Conservation (phyloP, 2,329 filamentous ascomycete genomes). For the Cladophialophora chaetospira region DNA sequence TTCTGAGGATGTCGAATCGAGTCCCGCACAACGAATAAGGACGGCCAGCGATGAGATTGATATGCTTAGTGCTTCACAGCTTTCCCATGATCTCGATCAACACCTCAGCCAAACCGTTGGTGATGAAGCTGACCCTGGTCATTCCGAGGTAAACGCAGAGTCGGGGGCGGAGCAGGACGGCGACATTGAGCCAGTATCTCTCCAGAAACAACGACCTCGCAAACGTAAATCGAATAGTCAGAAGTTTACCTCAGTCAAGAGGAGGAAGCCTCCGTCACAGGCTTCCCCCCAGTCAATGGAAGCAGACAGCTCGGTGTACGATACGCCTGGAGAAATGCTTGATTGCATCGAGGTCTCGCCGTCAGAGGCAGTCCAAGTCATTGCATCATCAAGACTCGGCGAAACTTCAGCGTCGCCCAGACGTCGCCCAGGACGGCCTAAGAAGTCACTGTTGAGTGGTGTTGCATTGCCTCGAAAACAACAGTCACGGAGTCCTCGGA, state of each 20-base stretch:
- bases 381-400: not conserved
- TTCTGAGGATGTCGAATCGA: not conserved
- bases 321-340: conserved; percentile 6
- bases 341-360: conserved; percentile 21
- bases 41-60: conserved; percentile 46
- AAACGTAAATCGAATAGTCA: conserved; percentile 22
- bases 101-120: conserved; percentile 17
- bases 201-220: conserved; percentile 7
- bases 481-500: not conserved
- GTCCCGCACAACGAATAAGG: not conserved
- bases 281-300: conserved; percentile 3
- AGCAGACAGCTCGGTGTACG: not conserved
- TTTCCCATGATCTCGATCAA: conserved; percentile 46
- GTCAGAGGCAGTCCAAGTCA: not conserved
- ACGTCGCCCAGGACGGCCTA: conserved; percentile 11
- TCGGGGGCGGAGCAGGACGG: too few species aligned
- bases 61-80: conserved; percentile 47
- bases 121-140: not conserved
- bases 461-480: not conserved
- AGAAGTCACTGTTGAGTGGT: not conserved
- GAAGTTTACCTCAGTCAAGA: conserved; percentile 10
- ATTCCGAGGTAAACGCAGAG: too few species aligned
- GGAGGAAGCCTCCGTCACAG: conserved; percentile 17
- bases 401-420: not conserved
- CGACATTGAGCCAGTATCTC: too few species aligned